phyloP scores from a whole-genome alignment of 192 early-diverging fungal species.

The Coemansia sp. region DNA sequence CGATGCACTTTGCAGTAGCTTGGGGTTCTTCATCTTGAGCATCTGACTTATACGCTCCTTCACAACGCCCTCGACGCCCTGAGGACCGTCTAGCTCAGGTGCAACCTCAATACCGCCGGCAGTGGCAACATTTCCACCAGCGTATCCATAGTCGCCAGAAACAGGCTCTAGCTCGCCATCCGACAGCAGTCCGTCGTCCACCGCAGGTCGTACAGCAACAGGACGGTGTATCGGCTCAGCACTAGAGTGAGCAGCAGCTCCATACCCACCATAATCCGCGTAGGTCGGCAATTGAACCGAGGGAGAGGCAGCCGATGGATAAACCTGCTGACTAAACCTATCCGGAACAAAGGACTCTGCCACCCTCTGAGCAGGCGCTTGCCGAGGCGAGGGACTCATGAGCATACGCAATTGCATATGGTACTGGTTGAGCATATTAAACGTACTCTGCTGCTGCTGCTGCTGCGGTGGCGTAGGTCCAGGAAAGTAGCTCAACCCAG shows the following conservation, averaged over 20 bases:
- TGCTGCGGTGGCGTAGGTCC: background rate
- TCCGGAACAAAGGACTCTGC: background rate
- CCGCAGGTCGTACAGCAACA: background rate
- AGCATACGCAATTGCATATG: conserved; percentile 3
- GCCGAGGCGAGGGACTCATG: conserved; percentile 2
- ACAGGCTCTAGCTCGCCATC: conserved; percentile 27
- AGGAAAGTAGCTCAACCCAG: background rate
- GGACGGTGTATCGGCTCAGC: background rate
- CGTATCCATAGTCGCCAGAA: background rate
- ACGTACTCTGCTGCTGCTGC: background rate
- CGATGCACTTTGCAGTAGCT: conserved; percentile 24
- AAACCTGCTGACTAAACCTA: background rate
- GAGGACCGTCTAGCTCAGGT: background rate
- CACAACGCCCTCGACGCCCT: conserved; percentile 22
- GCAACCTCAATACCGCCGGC: background rate
- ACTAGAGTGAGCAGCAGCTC: background rate
- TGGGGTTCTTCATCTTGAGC: conserved; percentile 26
- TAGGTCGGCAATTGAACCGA: background rate
- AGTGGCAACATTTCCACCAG: background rate
- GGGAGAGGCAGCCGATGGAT: background rate
- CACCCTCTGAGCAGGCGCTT: background rate
- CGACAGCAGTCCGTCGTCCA: conserved; percentile 13
- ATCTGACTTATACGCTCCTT: conserved; percentile 27
- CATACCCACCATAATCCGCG: background rate
- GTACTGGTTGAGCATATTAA: conserved; percentile 2